These are phyloP conservation scores for Raphanus sativus DNA, from an alignment of 345 rosid species.

Conservation along the genomic window DNA sequence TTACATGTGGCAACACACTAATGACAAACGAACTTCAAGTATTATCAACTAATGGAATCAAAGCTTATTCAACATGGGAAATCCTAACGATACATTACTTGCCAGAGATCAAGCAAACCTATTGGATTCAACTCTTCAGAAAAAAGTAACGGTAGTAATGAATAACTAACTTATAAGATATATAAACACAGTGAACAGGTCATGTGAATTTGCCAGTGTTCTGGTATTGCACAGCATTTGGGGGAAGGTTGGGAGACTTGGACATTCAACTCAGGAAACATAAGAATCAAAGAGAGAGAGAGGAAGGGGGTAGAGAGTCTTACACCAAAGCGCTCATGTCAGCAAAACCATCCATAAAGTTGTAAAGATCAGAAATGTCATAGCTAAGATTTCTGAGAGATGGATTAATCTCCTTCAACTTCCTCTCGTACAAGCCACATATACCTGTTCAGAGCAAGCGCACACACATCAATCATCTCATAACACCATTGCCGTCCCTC, in stretches of 20 bases:
- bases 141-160: background rate
- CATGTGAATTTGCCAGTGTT: background rate
- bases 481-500: background rate
- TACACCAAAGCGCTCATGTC: conserved; percentile 95
- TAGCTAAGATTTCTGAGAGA: conserved; percentile 66
- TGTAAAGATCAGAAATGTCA: conserved; percentile 81
- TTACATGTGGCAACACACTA: background rate
- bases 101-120: background rate
- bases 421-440: conserved; percentile 79
- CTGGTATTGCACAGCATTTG: conserved; percentile 2
- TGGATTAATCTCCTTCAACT: conserved; percentile 81
- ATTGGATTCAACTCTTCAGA: background rate
- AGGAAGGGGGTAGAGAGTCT: conserved; percentile 15
- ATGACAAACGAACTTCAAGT: background rate
- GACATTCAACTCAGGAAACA: background rate
- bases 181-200: background rate
- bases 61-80: background rate
- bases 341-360: conserved; percentile 82
- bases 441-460: conserved; percentile 47
- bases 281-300: conserved; percentile 8
- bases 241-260: background rate
- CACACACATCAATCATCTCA: background rate
- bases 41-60: background rate
- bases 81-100: background rate
- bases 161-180: background rate